phyloP scores from a whole-genome alignment of 208 protist genomes.

The Leishmania mexicana region DNA sequence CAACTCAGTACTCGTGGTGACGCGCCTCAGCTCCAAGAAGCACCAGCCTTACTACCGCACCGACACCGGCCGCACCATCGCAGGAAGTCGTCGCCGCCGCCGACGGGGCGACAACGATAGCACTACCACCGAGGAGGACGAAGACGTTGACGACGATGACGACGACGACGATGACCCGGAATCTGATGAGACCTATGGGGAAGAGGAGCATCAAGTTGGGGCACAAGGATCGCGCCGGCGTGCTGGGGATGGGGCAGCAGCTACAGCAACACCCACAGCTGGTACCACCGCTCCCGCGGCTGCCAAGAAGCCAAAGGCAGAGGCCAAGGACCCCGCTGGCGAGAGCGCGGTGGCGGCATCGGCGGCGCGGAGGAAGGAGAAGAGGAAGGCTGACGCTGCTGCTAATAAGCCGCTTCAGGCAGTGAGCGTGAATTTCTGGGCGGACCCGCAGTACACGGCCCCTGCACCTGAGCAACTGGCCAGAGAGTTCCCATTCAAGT shows the following conservation, averaged over 20 bases:
- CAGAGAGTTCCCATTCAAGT: slow-evolving; percentile 49
- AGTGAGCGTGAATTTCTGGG: slow-evolving; percentile 74
- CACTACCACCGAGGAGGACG: slow-evolving; percentile 18
- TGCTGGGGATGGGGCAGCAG: neutral
- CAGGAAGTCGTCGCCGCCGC: neutral
- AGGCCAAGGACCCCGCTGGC: neutral
- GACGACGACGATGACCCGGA: neutral
- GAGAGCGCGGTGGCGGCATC: neutral
- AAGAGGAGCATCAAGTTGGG: slow-evolving; percentile 13
- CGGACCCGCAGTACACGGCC: slow-evolving; percentile 40
- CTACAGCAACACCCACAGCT: neutral
- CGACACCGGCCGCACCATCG: neutral
- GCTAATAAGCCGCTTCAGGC: slow-evolving; percentile 37
- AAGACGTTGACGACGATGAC: slow-evolving; percentile 26
- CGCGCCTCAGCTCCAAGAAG: slow-evolving; percentile 41
- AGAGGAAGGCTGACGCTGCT: slow-evolving; percentile 2
- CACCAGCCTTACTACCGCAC: slow-evolving; percentile 10
- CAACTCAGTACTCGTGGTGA: slow-evolving; percentile 37
- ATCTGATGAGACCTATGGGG: neutral
- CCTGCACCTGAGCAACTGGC: slow-evolving; percentile 40
- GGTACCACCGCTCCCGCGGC: neutral
- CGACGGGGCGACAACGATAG: slow-evolving; percentile 10
- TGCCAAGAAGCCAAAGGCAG: slow-evolving; percentile 10
- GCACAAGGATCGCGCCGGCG: slow-evolving; percentile 5
- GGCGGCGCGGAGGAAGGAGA: neutral